phyloP scores from a whole-genome alignment of 2,329 filamentous ascomycete species.

The Chrysoporthe cubensis region DNA sequence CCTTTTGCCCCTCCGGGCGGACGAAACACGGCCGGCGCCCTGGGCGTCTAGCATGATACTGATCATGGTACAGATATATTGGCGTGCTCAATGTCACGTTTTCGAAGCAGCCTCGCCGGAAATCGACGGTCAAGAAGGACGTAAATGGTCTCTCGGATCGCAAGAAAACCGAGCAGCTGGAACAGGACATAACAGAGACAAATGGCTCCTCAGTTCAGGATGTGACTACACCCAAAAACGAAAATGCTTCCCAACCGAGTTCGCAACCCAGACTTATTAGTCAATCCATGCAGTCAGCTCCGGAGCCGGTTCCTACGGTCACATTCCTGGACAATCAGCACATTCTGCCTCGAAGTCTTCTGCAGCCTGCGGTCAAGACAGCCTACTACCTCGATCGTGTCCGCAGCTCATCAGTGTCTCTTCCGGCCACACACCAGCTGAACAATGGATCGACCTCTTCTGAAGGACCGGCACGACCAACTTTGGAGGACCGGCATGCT shows the following conservation, averaged over 20 bases:
- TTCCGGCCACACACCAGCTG: constrained; percentile 32
- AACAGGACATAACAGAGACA: constrained; percentile 30
- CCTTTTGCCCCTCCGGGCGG: constrained; percentile 34
- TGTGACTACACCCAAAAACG: constrained; percentile 28
- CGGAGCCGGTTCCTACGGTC: constrained; percentile 79
- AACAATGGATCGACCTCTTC: constrained; percentile 21
- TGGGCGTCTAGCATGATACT: constrained; percentile 26
- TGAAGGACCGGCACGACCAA: constrained; percentile 40
- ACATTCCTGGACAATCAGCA: constrained; percentile 94
- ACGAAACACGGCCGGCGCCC: too few species aligned
- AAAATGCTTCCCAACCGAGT: constrained; percentile 31
- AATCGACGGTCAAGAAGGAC: constrained; percentile 57
- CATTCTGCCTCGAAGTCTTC: constrained; percentile 84
- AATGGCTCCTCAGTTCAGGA: constrained; percentile 31
- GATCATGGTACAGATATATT: constrained; percentile 72
- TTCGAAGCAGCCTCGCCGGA: constrained; percentile 76
- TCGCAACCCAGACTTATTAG: constrained; percentile 56
- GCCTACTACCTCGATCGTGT: constrained; percentile 38
- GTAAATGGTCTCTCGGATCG: constrained; percentile 43
- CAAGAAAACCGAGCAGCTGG: constrained; percentile 40
- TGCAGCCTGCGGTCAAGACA: constrained; percentile 59
- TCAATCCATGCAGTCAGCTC: constrained; percentile 73
- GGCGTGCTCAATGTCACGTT: constrained; percentile 96
- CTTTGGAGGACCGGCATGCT: constrained; percentile 59
- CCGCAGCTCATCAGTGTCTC: constrained; percentile 43